phyloP scores from a whole-genome alignment of 2,329 filamentous ascomycete genomes.

The Pestalotiopsis sp. region DNA sequence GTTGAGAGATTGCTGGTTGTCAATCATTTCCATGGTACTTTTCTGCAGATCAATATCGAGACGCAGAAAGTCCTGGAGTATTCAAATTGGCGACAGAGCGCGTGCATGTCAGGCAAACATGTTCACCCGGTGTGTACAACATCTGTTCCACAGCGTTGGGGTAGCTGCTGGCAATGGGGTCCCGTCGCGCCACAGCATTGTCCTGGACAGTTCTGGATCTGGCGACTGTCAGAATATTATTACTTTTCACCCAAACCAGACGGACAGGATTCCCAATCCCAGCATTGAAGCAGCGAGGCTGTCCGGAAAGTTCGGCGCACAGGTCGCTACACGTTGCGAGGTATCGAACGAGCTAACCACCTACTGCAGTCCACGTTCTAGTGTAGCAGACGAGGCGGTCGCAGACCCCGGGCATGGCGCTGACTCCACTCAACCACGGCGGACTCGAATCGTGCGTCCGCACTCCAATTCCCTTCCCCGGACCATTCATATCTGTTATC shows the following conservation, averaged over 20 bases:
- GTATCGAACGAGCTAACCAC: not conserved
- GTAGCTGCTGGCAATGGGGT: not conserved
- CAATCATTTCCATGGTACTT: too few species aligned
- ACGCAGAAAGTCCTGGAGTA: not conserved
- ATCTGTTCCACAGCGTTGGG: not conserved
- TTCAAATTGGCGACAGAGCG: not conserved
- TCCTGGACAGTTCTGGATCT: not conserved
- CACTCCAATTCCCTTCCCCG: not conserved
- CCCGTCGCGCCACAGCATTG: not conserved
- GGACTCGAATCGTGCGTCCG: constrained; percentile 1
- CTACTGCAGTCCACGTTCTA: not conserved
- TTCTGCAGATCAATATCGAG: not conserved
- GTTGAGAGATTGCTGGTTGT: too few species aligned
- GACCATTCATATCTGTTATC: not conserved
- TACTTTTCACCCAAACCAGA: too few species aligned
- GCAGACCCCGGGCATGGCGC: not conserved
- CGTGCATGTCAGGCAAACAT: not conserved
- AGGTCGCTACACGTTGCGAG: not conserved
- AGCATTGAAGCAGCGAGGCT: not conserved
- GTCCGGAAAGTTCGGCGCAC: not conserved
- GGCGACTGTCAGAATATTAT: not conserved
- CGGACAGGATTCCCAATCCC: too few species aligned
- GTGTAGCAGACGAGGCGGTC: constrained; percentile 2
- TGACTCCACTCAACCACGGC: not conserved
- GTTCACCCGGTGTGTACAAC: too few species aligned